These are phyloP conservation scores for Oryza nivara DNA, from an alignment of 176 grass and related monocot species.

Conservation along the genomic window DNA sequence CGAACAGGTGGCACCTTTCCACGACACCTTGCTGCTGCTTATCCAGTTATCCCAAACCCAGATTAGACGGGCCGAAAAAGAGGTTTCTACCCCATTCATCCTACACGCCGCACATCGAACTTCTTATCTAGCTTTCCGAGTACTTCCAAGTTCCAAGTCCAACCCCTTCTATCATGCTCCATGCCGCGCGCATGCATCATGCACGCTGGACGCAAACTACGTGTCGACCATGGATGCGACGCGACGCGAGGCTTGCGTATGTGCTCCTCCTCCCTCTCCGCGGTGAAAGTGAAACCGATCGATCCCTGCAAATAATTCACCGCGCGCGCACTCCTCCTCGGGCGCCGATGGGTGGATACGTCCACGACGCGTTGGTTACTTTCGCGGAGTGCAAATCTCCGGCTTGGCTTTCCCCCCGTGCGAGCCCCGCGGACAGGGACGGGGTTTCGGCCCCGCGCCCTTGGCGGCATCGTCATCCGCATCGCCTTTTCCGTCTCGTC, in stretches of 20 bases:
- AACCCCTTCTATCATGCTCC: neutral
- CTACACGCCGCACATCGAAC: neutral
- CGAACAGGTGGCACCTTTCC: constrained; percentile 12
- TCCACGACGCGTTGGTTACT: neutral
- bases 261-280: neutral
- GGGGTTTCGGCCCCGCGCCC: neutral
- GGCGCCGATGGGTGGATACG: neutral
- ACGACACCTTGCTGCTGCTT: neutral
- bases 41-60: neutral
- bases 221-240: constrained; percentile 40
- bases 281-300: neutral
- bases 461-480: constrained; percentile 5
- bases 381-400: constrained; percentile 24
- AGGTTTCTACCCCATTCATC: constrained; percentile 3
- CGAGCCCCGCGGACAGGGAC: constrained; percentile 8
- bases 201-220: neutral
- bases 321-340: neutral
- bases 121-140: neutral
- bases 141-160: neutral
- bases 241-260: neutral
- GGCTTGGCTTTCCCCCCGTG: neutral
- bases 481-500: constrained; percentile 21
- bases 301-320: constrained; percentile 23
- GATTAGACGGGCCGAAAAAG: constrained; percentile 24
- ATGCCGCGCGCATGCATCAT: neutral